phyloP scores from a whole-genome alignment of 2,329 filamentous ascomycete genomes.

The Neospermospora avenae region DNA sequence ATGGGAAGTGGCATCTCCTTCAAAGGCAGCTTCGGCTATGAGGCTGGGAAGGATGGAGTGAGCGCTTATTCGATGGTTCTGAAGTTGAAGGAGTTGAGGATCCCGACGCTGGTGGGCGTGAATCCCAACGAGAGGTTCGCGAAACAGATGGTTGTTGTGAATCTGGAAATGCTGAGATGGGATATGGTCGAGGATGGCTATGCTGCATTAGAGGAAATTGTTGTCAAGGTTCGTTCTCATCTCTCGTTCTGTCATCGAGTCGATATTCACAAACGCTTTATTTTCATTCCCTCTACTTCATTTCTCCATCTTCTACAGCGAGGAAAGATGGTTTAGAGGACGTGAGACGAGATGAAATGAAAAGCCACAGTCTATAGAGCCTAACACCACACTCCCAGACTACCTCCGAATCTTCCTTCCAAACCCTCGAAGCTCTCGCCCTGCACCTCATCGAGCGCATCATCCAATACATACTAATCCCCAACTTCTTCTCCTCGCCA shows the following conservation, averaged over 20 bases:
- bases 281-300: not conserved
- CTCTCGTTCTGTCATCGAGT: not conserved
- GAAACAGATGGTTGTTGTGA: constrained; percentile 65
- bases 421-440: constrained; percentile 61
- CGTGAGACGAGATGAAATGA: not conserved
- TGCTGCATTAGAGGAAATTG: constrained; percentile 52
- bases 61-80: constrained; percentile 32
- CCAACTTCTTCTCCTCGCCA: constrained; percentile 7
- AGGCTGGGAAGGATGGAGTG: constrained; percentile 18
- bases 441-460: constrained; percentile 46
- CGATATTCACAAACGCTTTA: not conserved
- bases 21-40: constrained; percentile 41
- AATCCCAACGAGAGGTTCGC: constrained; percentile 66
- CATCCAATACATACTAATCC: constrained; percentile 41
- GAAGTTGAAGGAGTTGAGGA: constrained; percentile 52
- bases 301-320: not conserved
- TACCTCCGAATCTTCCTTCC: constrained; percentile 54
- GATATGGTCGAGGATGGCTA: constrained; percentile 48
- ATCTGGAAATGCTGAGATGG: constrained; percentile 55
- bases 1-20: constrained; percentile 56
- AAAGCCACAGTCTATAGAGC: not conserved
- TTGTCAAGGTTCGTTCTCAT: constrained; percentile 52
- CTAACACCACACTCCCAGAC: constrained; percentile 37
- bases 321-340: not conserved
- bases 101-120: constrained; percentile 69